These are phyloP conservation scores for Agaricus sinodeliciosus DNA, from an alignment of 768 basidiomycete species.

Conservation along the genomic window DNA sequence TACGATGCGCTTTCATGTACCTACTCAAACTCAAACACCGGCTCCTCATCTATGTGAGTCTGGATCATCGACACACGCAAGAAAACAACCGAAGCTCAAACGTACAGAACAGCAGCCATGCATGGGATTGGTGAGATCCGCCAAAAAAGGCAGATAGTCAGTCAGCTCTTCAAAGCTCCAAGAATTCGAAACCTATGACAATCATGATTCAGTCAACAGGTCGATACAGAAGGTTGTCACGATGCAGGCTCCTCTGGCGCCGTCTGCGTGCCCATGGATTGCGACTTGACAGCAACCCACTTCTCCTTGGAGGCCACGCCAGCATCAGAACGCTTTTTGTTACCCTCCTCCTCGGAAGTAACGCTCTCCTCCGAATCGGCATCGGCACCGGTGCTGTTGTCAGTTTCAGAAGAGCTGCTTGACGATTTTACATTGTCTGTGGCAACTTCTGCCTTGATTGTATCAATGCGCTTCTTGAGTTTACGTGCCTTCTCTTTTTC, in stretches of 20 bases:
- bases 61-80: slow-evolving; percentile 11
- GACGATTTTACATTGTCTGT: slow-evolving; percentile 18
- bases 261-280: slow-evolving; percentile 17
- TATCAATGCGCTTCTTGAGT: slow-evolving; percentile 32
- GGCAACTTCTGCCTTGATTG: slow-evolving; percentile 35
- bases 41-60: slow-evolving; percentile 9
- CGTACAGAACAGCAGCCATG: slow-evolving; percentile 3
- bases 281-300: slow-evolving; percentile 71
- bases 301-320: slow-evolving; percentile 49
- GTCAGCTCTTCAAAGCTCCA: background rate
- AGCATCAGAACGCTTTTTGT: slow-evolving; percentile 31
- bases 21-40: background rate
- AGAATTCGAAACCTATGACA: background rate
- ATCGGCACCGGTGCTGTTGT: slow-evolving; percentile 54
- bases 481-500: slow-evolving; percentile 24
- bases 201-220: background rate
- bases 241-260: slow-evolving; percentile 1
- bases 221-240: background rate
- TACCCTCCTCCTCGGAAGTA: slow-evolving; percentile 66
- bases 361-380: slow-evolving; percentile 74
- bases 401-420: slow-evolving; percentile 52
- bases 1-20: background rate
- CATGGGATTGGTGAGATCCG: background rate
- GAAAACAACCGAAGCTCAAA: slow-evolving; percentile 6
- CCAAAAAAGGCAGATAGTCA: background rate